Percentiles rank a stretch among this genome's conserved stretches.
Conservation (phyloP, 192 early-diverging fungal species). For the Helicostylum pulchrum region DNA sequence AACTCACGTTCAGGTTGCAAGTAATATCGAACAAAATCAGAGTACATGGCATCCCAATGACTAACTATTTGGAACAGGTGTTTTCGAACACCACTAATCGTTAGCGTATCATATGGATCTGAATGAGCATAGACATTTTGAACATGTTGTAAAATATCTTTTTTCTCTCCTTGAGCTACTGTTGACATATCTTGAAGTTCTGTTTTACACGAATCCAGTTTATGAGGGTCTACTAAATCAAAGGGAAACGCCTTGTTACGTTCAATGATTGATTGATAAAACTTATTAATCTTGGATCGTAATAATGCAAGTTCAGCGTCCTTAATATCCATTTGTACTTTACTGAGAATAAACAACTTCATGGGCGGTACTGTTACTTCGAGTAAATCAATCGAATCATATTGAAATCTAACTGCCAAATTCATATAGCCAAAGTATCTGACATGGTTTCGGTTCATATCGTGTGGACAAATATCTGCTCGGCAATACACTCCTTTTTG, state of each 20-base stretch:
- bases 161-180: slow-evolving; percentile 72
- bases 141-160: slow-evolving; percentile 76
- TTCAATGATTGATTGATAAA: slow-evolving; percentile 83
- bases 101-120: slow-evolving; percentile 72
- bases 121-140: slow-evolving; percentile 82
- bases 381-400: slow-evolving; percentile 64
- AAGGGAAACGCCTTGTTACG: slow-evolving; percentile 77
- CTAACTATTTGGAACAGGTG: slow-evolving; percentile 75
- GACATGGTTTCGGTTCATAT: slow-evolving; percentile 79
- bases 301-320: slow-evolving; percentile 71
- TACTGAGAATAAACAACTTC: slow-evolving; percentile 54
- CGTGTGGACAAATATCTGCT: slow-evolving; percentile 76
- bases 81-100: slow-evolving; percentile 75
- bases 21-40: slow-evolving; percentile 71
- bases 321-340: slow-evolving; percentile 65
- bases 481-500: slow-evolving; percentile 61
- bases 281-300: slow-evolving; percentile 66
- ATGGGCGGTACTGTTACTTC: slow-evolving; percentile 75
- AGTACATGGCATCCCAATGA: slow-evolving; percentile 84
- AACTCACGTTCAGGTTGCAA: slow-evolving; percentile 81
- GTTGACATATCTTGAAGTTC: slow-evolving; percentile 67
- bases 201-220: slow-evolving; percentile 67
- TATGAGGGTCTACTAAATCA: slow-evolving; percentile 72
- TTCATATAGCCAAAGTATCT: slow-evolving; percentile 79
- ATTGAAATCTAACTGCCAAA: slow-evolving; percentile 76